Conservation (phyloP, 2,329 filamentous ascomycete species). For the Aspergillus chevalieri region DNA sequence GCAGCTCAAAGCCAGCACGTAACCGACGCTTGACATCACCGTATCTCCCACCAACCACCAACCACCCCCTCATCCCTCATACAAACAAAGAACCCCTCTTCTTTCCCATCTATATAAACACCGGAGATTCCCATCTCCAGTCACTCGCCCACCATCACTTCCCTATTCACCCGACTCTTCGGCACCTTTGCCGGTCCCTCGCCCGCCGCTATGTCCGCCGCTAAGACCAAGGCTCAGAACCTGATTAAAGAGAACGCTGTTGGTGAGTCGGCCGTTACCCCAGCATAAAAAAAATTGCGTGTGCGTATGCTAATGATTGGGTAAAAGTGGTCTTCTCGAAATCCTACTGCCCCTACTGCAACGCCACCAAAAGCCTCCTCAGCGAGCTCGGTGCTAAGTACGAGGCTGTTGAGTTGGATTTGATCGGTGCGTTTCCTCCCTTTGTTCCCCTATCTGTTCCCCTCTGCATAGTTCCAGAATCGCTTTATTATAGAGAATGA, state of each 20-base stretch:
- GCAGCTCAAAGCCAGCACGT: background rate
- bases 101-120: background rate
- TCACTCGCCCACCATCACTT: conserved; percentile 51
- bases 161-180: conserved; percentile 69
- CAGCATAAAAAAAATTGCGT: background rate
- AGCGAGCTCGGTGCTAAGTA: conserved; percentile 65
- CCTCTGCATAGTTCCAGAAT: background rate
- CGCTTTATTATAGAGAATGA: background rate
- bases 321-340: conserved; percentile 81
- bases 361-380: conserved; percentile 68
- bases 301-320: background rate
- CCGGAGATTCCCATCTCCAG: background rate
- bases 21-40: background rate
- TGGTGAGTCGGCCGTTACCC: conserved; percentile 48
- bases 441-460: background rate
- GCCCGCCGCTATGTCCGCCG: conserved; percentile 70
- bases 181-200: conserved; percentile 47
- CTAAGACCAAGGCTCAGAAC: conserved; percentile 72
- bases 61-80: conserved; percentile 5
- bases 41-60: background rate
- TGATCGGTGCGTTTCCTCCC: conserved; percentile 58
- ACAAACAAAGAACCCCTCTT: background rate
- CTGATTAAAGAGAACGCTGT: conserved; percentile 88
- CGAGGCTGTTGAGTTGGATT: conserved; percentile 73
- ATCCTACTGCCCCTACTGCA: conserved; percentile 93